Base-by-base conservation (phyloP, 495 filamentous ascomycete genomes). In the Xylaria scruposa region DNA sequence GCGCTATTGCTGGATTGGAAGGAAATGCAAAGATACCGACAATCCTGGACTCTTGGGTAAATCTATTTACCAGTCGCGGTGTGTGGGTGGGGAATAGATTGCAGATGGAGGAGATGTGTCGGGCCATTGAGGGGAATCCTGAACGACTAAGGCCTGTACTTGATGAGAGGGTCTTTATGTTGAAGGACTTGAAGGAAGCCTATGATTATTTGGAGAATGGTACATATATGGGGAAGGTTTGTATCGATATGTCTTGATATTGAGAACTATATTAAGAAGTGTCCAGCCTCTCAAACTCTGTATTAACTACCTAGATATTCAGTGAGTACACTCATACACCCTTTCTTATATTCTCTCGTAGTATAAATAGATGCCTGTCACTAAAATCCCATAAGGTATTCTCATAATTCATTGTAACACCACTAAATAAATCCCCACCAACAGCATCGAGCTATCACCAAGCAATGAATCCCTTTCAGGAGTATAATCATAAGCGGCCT, bases 71-170 rank as follows among this genome's bases (percentile, higher is more conserved):
- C 1, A 21, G 83, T 86, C 80, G 85, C 38, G 87, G 85, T 33
- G 77, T 89, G 17, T 87, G 85, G 74, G 85, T 87, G 15, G 88
- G 88, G 3, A 86, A 79, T 71, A 81, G 84, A 70, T 77, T 78
- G 4, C 79, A 87, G 73, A 84, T 89, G 84, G 79, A 82, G 56
- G 86, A 87, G 65, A 88, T 90, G 87, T 79, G 84, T n/a, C 68
- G 73, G 19, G 76, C 73, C 29, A 73, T 76, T 33, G 77, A 76
- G 60, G 76, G 65, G 17, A 77, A 77, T 47, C 5, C 71, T 4
- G 76, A 78, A 1, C 73, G 72, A 36, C 58, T 77, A 13, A 70
- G 71, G 40, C 77, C 77, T 59, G 67, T 78, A 12, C 51, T 78
- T 54, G 75, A 77, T 54, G 5, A 12, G 1, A 54, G 13, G 51